These are phyloP conservation scores for Teratosphaeria epicoccoides DNA, from an alignment of 2,329 filamentous ascomycete genomes.

Conservation along the genomic window DNA sequence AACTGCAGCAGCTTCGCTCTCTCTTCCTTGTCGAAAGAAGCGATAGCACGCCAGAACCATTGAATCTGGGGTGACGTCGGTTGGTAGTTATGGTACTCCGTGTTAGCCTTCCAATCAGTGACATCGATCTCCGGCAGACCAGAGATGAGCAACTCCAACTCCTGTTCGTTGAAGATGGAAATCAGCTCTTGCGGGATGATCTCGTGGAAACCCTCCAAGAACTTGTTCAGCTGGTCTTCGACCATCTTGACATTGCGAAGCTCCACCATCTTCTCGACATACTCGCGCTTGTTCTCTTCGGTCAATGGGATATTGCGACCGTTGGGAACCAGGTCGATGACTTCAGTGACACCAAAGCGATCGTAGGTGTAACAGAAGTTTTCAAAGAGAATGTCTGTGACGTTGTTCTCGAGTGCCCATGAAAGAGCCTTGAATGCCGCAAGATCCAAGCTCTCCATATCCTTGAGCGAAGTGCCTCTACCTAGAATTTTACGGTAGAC, in stretches of 20 bases:
- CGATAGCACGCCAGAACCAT: constrained; percentile 98
- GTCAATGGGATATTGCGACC: constrained; percentile 89
- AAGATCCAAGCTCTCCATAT: constrained; percentile 97
- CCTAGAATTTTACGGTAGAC: constrained; percentile 97
- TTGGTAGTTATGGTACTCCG: constrained; percentile 96
- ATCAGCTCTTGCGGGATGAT: constrained; percentile 92
- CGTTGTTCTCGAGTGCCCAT: constrained; percentile 98
- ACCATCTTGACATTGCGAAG: constrained; percentile 87
- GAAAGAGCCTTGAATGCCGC: constrained; percentile 98
- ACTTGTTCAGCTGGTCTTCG: constrained; percentile 85
- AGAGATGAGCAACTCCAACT: constrained; percentile 91
- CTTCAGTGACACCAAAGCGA: constrained; percentile 79
- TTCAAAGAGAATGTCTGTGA: constrained; percentile 93
- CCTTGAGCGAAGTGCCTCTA: constrained; percentile 91
- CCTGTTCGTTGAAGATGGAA: constrained; percentile 96
- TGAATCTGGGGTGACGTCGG: constrained; percentile 92
- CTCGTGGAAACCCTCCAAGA: constrained; percentile 80
- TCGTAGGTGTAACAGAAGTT: constrained; percentile 92
- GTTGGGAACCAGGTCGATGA: constrained; percentile 75
- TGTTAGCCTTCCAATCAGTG: constrained; percentile 98
- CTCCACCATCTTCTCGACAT: constrained; percentile 87
- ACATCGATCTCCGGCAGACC: constrained; percentile 94
- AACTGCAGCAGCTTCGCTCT: constrained; percentile 94
- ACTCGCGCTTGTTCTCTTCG: constrained; percentile 97
- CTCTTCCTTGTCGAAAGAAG: constrained; percentile 98